Evolutionary conservation across 352 stramenopile genomes (phyloP).

Genomic region (Aphanomyces invadans): DNA sequence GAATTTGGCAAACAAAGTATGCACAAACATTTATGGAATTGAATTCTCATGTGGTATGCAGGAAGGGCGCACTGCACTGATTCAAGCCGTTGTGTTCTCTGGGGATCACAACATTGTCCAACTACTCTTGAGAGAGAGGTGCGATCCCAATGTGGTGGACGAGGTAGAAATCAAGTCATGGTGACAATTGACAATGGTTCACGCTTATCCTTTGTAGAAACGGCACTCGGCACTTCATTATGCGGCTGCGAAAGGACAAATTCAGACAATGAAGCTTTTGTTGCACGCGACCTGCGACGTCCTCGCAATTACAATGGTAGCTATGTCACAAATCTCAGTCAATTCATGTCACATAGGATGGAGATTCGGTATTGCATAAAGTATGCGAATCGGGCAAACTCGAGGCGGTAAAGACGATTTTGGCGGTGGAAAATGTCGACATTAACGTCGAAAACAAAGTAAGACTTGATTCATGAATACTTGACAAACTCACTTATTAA

Average conservation of each 20-base stretch:
- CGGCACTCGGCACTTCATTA: slow-evolving; percentile 61
- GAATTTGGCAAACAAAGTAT: neutral
- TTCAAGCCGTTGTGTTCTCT: neutral
- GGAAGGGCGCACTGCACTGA: neutral
- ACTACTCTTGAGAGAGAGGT: neutral
- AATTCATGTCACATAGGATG: neutral
- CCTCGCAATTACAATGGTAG: slow-evolving; percentile 6
- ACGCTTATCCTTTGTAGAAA: slow-evolving; percentile 25
- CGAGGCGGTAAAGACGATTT: neutral
- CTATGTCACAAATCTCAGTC: too few relatives aligned
- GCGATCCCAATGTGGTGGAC: neutral
- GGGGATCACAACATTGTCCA: neutral
- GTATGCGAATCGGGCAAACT: neutral
- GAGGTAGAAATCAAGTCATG: neutral
- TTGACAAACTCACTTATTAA: neutral
- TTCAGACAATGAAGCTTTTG: slow-evolving; percentile 24
- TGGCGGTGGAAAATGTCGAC: neutral
- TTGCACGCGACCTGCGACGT: neutral
- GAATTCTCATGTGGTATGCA: too few relatives aligned
- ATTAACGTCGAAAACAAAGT: neutral
- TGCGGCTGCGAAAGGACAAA: slow-evolving; percentile 46
- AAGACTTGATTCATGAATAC: neutral
- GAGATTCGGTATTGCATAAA: neutral
- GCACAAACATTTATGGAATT: neutral
- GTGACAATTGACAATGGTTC: neutral